Percentiles rank a stretch among this genome's conserved stretches.
Conservation (phyloP, 768 basidiomycete genomes). For the Cantharellus anzutake region DNA sequence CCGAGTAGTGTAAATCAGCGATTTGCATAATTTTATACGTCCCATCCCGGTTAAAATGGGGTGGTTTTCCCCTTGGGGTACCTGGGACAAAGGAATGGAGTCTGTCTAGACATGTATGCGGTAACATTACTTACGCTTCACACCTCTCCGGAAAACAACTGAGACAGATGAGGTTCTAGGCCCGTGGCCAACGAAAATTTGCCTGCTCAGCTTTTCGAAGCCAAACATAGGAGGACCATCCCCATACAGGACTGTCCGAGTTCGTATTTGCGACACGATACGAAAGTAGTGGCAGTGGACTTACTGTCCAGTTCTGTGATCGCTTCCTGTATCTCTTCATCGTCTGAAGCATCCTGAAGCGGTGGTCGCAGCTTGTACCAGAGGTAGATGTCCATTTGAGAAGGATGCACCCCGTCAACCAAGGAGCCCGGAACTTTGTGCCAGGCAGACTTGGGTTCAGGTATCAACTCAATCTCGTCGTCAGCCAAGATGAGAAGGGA, state of each 20-base stretch:
- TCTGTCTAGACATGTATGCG: background rate
- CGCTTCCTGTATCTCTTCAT: slow-evolving; percentile 27
- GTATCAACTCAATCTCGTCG: slow-evolving; percentile 28
- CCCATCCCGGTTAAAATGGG: slow-evolving; percentile 68
- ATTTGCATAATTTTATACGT: slow-evolving; percentile 80
- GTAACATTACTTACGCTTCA: slow-evolving; percentile 35
- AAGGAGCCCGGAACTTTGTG: slow-evolving; percentile 40
- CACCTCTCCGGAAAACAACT: slow-evolving; percentile 50
- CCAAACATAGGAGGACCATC: slow-evolving; percentile 74
- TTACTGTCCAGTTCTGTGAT: slow-evolving; percentile 70
- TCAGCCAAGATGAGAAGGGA: slow-evolving; percentile 47
- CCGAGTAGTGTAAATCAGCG: slow-evolving; percentile 73
- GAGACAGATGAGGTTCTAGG: slow-evolving; percentile 30
- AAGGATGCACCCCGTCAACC: slow-evolving; percentile 35
- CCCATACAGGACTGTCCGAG: slow-evolving; percentile 43
- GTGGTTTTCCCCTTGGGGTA: slow-evolving; percentile 51
- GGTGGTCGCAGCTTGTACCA: slow-evolving; percentile 68
- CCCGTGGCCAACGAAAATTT: slow-evolving; percentile 30
- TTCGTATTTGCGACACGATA: background rate
- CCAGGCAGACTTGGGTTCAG: slow-evolving; percentile 33
- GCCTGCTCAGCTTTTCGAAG: slow-evolving; percentile 50
- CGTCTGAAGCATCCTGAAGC: slow-evolving; percentile 35
- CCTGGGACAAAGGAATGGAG: slow-evolving; percentile 19
- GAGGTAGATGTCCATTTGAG: slow-evolving; percentile 36
- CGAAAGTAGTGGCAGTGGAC: background rate